These are phyloP conservation scores for Madurella mycetomatis DNA, from an alignment of 2,329 filamentous ascomycete genomes.

Conservation along the genomic window DNA sequence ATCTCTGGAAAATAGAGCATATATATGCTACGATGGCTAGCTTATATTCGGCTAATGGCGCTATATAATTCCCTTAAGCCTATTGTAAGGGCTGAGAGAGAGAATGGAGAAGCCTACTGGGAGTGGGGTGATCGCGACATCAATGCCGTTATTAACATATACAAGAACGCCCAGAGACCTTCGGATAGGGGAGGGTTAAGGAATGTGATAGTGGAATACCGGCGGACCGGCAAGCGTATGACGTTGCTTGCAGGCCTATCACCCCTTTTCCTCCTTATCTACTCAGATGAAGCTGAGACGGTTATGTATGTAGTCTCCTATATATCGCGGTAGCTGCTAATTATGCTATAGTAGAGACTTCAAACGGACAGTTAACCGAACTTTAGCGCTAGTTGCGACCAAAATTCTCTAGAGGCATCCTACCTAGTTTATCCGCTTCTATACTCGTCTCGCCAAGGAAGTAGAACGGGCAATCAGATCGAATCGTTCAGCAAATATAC, in stretches of 20 bases:
- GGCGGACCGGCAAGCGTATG: conserved; percentile 4
- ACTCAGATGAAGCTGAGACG: conserved; percentile 6
- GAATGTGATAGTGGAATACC: conserved; percentile 6
- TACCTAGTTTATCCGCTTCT: too few species aligned
- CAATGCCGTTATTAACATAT: conserved; percentile 9
- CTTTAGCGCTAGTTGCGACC: conserved; percentile 9
- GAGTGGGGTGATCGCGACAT: conserved; percentile 7
- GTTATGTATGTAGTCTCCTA: conserved; percentile 5
- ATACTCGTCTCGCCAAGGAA: too few species aligned
- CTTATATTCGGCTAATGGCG: conserved; percentile 8
- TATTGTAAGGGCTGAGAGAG: conserved; percentile 7
- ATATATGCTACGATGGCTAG: conserved; percentile 7
- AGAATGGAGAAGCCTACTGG: conserved; percentile 10
- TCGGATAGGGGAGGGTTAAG: conserved; percentile 5
- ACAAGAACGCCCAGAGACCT: conserved; percentile 9
- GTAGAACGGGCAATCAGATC: too few species aligned
- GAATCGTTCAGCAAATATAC: too few species aligned
- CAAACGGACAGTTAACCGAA: conserved; percentile 8
- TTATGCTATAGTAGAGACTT: conserved; percentile 2
- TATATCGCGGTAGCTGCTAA: not conserved
- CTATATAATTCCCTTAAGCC: conserved; percentile 8
- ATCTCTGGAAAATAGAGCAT: conserved; percentile 8
- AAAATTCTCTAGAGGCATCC: conserved; percentile 5
- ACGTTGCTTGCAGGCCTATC: conserved; percentile 7
- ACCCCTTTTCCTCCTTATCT: conserved; percentile 8